These are phyloP conservation scores for Smittium mucronatum DNA, from an alignment of 371 early-diverging fungal genomes.

Conservation along the genomic window DNA sequence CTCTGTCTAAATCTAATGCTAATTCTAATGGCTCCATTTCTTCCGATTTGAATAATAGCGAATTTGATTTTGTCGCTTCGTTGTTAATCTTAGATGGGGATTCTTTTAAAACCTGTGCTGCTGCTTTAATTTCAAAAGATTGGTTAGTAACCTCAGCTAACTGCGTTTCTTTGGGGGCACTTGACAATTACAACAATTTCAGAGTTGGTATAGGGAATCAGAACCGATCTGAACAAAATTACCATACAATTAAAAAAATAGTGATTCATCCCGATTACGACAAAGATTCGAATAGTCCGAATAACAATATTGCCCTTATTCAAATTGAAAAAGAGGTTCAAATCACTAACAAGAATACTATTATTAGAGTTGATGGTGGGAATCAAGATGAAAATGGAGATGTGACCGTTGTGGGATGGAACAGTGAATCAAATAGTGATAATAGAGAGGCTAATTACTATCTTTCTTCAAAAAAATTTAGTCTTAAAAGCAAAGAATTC, in stretches of 20 bases:
- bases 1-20: not conserved
- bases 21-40: not conserved
- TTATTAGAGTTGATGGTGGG: no score
- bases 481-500: not conserved
- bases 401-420: not conserved
- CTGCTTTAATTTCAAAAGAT: not conserved
- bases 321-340: not conserved
- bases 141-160: conserved; percentile 6
- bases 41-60: not conserved
- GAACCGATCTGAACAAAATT: not conserved
- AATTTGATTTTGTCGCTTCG: conserved; percentile 9
- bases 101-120: conserved; percentile 8
- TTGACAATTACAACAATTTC: conserved; percentile 7
- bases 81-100: conserved; percentile 2
- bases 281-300: not conserved
- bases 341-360: no score
- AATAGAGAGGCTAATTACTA: not conserved
- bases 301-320: conserved; percentile 8
- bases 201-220: conserved; percentile 3
- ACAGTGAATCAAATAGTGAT: not conserved
- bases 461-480: not conserved
- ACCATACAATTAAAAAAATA: not conserved
- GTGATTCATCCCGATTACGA: not conserved
- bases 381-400: no score
- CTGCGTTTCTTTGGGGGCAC: not conserved